phyloP scores from a whole-genome alignment of 345 rosid species.

The Erucastrum elatum region DNA sequence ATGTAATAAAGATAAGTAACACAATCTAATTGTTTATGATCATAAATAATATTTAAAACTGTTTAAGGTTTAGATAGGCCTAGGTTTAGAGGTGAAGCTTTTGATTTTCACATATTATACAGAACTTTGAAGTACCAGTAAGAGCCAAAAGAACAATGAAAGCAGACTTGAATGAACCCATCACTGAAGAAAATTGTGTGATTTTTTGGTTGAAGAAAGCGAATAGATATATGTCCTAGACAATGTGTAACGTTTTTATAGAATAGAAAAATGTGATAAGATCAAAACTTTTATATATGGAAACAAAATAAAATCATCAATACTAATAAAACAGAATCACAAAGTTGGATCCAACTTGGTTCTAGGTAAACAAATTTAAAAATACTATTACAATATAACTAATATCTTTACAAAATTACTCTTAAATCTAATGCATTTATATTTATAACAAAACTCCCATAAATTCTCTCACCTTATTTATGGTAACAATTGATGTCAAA shows the following conservation, averaged over 20 bases:
- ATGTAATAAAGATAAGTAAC: not conserved
- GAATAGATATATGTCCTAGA: not conserved
- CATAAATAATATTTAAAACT: not conserved
- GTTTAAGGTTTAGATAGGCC: not conserved
- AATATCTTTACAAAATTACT: too few species aligned
- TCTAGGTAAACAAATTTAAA: too few species aligned
- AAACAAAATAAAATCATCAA: not conserved
- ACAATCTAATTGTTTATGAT: too few species aligned
- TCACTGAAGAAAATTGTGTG: not conserved
- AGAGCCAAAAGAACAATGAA: constrained; percentile 15
- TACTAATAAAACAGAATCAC: too few species aligned
- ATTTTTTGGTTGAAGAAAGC: not conserved
- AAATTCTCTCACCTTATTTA: too few species aligned
- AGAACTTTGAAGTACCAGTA: not conserved
- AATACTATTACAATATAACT: too few species aligned
- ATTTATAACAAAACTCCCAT: too few species aligned
- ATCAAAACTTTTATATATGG: not conserved
- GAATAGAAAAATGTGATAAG: not conserved
- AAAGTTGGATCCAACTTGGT: too few species aligned
- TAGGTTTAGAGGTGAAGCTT: not conserved
- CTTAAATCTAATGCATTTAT: too few species aligned
- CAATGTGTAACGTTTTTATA: not conserved
- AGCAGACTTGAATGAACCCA: not conserved
- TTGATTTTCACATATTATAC: not conserved
- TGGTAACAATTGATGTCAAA: too few species aligned